A percentile compares a stretch with the other conserved stretches of the same genome.
These are phyloP conservation scores for Phytomonas sp. DNA, from an alignment of 208 protist species.

Conservation along the genomic window DNA sequence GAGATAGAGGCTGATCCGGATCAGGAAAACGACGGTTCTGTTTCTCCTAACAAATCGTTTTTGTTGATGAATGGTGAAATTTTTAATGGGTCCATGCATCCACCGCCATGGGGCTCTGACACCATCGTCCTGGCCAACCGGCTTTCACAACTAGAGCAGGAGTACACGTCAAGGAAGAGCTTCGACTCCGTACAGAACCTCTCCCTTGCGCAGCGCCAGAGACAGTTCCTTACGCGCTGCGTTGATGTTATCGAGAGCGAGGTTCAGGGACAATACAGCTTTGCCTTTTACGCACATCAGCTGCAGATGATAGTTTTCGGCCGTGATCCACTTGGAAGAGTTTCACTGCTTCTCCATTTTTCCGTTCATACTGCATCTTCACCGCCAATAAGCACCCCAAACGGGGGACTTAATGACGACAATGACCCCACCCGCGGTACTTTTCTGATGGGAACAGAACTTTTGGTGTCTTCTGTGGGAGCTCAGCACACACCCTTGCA, in stretches of 20 bases:
- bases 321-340: conserved; percentile 81
- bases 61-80: conserved; percentile 86
- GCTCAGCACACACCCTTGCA: conserved; percentile 27
- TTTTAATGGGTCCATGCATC: conserved; percentile 61
- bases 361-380: not conserved
- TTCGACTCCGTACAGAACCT: not conserved
- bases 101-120: conserved; percentile 59
- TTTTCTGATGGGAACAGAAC: not conserved
- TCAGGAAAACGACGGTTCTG: conserved; percentile 4
- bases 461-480: conserved; percentile 67
- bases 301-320: conserved; percentile 76
- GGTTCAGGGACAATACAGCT: conserved; percentile 77
- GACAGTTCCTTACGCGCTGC: conserved; percentile 43
- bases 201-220: conserved; percentile 28
- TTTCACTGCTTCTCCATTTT: conserved; percentile 68
- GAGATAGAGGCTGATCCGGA: conserved; percentile 41
- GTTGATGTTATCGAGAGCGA: conserved; percentile 59
- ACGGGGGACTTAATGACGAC: not conserved
- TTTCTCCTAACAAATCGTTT: conserved; percentile 20
- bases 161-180: conserved; percentile 16
- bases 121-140: conserved; percentile 51
- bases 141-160: conserved; percentile 49
- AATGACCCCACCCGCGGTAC: not conserved
- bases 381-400: not conserved
- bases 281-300: conserved; percentile 62